Percentiles rank a stretch among this genome's conserved stretches.
These are phyloP conservation scores for Pseudonitzschia multistriata DNA, from an alignment of 108 stramenopile genomes.

Conservation along the genomic window DNA sequence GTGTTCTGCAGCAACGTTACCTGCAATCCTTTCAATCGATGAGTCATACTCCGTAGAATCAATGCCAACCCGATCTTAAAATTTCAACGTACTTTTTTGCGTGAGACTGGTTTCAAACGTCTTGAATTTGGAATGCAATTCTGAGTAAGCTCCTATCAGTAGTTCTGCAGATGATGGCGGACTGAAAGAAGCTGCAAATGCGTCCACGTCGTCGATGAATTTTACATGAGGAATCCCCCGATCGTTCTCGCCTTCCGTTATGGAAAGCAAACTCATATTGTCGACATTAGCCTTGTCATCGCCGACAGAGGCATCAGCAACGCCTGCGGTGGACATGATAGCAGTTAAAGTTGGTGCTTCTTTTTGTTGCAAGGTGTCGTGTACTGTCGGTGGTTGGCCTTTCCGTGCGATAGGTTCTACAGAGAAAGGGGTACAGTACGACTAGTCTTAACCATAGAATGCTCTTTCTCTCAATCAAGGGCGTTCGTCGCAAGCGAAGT, in stretches of 20 bases:
- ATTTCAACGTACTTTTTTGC: slow-evolving; percentile 53
- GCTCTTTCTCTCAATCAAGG: no score
- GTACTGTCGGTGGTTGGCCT: no score
- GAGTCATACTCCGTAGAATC: background rate
- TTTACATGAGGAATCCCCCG: slow-evolving; percentile 78
- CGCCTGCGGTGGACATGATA: background rate
- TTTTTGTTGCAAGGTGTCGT: no score
- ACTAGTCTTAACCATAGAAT: no score
- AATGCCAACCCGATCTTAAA: background rate
- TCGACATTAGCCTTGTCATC: background rate
- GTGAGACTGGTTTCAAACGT: slow-evolving; percentile 68
- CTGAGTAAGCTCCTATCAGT: slow-evolving; percentile 86
- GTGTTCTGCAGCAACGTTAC: background rate
- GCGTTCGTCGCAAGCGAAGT: no score
- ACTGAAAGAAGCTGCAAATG: slow-evolving; percentile 67
- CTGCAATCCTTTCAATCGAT: background rate
- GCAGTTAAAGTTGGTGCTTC: no score
- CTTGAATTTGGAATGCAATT: slow-evolving; percentile 86
- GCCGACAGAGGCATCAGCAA: background rate
- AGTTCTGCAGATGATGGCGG: slow-evolving; percentile 82
- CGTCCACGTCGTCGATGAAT: slow-evolving; percentile 86
- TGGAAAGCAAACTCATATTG: slow-evolving; percentile 65
- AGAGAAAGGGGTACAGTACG: no score
- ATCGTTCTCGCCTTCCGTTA: slow-evolving; percentile 76
- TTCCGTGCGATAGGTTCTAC: no score